Percentiles rank a stretch among this genome's conserved stretches.
Conservation (phyloP, 495 filamentous ascomycete species). For the Tirmania nivea region DNA sequence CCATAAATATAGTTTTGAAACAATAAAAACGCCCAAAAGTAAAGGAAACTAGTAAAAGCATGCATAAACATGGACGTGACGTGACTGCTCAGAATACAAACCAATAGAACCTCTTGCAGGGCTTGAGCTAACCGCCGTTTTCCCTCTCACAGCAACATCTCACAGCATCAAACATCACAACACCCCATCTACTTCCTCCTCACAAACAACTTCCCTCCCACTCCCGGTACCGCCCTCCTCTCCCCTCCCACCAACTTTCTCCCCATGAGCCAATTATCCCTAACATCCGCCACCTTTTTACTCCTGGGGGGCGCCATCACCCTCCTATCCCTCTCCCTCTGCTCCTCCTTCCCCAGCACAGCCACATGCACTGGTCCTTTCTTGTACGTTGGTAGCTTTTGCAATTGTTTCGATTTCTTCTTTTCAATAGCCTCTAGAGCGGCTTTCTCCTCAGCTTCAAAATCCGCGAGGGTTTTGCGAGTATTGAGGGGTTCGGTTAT, state of each 20-base stretch:
- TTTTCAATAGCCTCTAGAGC: not conserved
- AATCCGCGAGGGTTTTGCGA: not conserved
- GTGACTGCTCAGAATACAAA: too few species aligned
- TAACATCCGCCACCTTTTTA: conserved; percentile 12
- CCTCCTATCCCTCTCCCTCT: conserved; percentile 4
- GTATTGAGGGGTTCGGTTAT: not conserved
- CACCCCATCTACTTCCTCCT: not conserved
- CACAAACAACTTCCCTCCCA: not conserved
- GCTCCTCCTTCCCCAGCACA: conserved; percentile 9
- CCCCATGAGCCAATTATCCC: conserved; percentile 10
- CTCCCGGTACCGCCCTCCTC: conserved; percentile 5
- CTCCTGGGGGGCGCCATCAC: conserved; percentile 10
- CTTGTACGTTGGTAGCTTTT: conserved; percentile 9
- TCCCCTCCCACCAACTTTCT: conserved; percentile 2
- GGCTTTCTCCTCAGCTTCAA: not conserved
- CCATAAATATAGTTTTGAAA: too few species aligned
- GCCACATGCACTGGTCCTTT: conserved; percentile 17
- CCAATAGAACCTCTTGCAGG: too few species aligned
- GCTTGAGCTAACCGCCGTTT: too few species aligned
- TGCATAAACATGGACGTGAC: too few species aligned
- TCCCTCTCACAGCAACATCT: too few species aligned
- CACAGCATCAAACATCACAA: not conserved
- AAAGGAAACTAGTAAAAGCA: too few species aligned
- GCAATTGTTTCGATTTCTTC: conserved; percentile 10
- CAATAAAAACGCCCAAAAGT: too few species aligned